Base-by-base conservation (phyloP, 164 flowering plant species). In the Liriodendron chinense region DNA sequence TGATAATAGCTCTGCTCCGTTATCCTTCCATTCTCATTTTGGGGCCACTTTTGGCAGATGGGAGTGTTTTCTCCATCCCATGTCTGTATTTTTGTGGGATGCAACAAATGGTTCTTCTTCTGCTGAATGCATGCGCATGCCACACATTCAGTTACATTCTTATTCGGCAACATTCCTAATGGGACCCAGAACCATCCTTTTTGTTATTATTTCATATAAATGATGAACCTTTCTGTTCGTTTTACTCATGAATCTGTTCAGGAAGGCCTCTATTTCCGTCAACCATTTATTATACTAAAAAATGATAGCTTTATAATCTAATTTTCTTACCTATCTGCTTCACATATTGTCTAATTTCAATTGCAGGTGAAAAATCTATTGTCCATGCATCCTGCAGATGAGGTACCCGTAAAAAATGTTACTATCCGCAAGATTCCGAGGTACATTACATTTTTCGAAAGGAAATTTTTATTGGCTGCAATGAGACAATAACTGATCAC, bases 341-440 rank as follows among this genome's bases (percentile, higher is more conserved):
- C 59, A 53, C 59, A 34, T 34, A 34, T 34, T 34, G 43, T 34
- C 43, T 34, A 53, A 53, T 53, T 12, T 12, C 59, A 53, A 53
- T 53, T 53, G 59, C 59, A 53, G 59, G 59, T 53, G 12, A 67
- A 67, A 8, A 67, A 34, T 67, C 69, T 67, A 24, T 43, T 67
- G 13, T 16, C 69, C 9, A 34, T 67, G 26, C 69, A 34, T 14
- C 43, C 69, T 67, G n/a, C 26, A 34, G 28, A 26, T 24, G 69
- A 67, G 69, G 28, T 34, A 16, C 69, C 69, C 26, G 69, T 67
- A 14, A 67, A 34, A 9, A 34, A 20, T 5, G 69, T 67, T 67
- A 24, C 69, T 9, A 67, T 67, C 69, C 47, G 69, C 20, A 67
- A 18, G 28, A 67, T 67, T 67, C 69, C 69, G 7, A 53, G 59